Evolutionary conservation across 2,329 filamentous ascomycete genomes (phyloP).

Genomic region (Diplodia corticola): DNA sequence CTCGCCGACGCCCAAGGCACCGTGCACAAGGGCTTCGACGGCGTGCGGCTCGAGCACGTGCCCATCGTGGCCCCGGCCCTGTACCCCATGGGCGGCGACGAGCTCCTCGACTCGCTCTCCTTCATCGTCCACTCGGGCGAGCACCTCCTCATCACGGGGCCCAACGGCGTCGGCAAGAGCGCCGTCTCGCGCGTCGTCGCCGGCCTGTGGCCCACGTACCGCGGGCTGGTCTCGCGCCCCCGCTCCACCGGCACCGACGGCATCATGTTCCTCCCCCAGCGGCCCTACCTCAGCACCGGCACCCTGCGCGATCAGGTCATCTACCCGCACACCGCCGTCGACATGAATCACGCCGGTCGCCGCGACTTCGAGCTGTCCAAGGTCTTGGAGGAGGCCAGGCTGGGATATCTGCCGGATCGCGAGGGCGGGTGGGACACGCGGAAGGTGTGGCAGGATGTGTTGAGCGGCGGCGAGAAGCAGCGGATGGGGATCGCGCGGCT

Average conservation of each 20-base stretch:
- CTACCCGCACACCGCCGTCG: constrained; percentile 90
- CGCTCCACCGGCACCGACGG: constrained; percentile 79
- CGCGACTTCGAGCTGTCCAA: constrained; percentile 75
- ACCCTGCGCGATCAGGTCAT: constrained; percentile 96
- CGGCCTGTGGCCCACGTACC: constrained; percentile 93
- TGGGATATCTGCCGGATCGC: constrained; percentile 86
- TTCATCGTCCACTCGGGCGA: constrained; percentile 89
- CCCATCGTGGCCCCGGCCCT: constrained; percentile 86
- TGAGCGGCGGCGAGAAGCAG: constrained; percentile 98
- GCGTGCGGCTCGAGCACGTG: constrained; percentile 88
- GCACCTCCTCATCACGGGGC: constrained; percentile 89
- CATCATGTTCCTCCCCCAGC: constrained; percentile 97
- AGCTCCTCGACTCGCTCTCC: constrained; percentile 83
- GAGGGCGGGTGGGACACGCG: constrained; percentile 96
- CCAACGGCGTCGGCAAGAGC: constrained; percentile 92
- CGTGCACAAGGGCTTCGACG: constrained; percentile 91
- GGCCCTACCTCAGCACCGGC: constrained; percentile 87
- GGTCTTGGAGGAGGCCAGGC: constrained; percentile 77
- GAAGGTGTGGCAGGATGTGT: constrained; percentile 97
- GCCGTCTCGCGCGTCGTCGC: constrained; percentile 85
- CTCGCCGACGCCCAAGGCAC: constrained; percentile 91
- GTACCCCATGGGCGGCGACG: constrained; percentile 87
- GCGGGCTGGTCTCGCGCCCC: constrained; percentile 85
- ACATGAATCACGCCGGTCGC: constrained; percentile 82
- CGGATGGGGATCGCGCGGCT: constrained; percentile 87